phyloP scores from a whole-genome alignment of 2,329 filamentous ascomycete species.

The Neospermospora avenae region DNA sequence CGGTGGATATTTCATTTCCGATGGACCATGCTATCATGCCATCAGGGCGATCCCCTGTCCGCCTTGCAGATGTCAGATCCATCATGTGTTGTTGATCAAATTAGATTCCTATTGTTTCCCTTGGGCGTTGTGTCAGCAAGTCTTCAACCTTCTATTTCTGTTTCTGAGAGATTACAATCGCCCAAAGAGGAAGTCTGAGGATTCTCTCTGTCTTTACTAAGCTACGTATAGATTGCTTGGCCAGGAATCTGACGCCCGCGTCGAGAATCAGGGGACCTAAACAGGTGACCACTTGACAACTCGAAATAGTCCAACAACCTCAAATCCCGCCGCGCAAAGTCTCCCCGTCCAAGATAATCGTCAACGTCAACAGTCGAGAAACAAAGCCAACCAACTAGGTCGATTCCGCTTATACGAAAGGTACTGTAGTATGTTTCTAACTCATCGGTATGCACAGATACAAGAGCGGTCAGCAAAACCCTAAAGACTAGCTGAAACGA shows the following conservation, averaged over 20 bases:
- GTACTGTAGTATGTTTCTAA: constrained; percentile 2
- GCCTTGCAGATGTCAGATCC: neutral
- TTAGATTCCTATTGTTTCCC: neutral
- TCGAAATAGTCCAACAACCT: neutral
- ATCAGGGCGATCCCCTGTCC: neutral
- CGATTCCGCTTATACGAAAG: too few relatives aligned
- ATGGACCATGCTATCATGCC: constrained; percentile 10
- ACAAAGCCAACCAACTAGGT: constrained; percentile 10
- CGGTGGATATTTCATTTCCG: constrained; percentile 6
- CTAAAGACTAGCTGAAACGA: constrained; percentile 21
- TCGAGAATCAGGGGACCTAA: neutral
- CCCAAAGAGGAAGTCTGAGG: neutral
- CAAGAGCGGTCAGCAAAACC: constrained; percentile 8
- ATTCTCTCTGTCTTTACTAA: neutral
- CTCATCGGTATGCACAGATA: constrained; percentile 6
- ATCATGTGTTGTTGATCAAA: neutral
- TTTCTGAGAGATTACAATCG: constrained; percentile 1
- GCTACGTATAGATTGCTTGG: neutral
- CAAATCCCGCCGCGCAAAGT: neutral
- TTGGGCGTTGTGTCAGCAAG: neutral
- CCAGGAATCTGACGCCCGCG: neutral
- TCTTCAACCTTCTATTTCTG: neutral
- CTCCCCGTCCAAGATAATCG: constrained; percentile 1
- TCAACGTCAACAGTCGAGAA: neutral
- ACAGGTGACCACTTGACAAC: neutral